These are phyloP conservation scores for Botrytis elliptica DNA, from an alignment of 2,329 filamentous ascomycete species.

Conservation along the genomic window DNA sequence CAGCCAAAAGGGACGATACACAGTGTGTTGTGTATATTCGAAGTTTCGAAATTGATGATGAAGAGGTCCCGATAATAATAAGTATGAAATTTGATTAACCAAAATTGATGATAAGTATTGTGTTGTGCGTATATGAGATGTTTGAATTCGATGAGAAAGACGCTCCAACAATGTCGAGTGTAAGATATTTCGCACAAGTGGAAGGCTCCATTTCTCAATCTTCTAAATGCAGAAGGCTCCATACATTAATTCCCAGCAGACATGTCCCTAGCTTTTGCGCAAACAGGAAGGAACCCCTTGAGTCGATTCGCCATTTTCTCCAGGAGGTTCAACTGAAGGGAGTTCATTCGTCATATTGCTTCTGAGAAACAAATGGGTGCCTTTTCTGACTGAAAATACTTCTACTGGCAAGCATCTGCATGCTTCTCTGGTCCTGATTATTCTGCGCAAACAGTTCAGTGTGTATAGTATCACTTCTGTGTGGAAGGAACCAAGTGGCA, in stretches of 20 bases:
- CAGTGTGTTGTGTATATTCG: neutral
- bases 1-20: neutral
- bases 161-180: neutral
- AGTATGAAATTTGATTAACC: neutral
- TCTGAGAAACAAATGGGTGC: neutral
- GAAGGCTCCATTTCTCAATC: neutral
- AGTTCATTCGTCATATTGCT: neutral
- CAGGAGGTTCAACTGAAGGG: neutral
- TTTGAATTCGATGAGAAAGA: neutral
- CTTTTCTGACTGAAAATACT: neutral
- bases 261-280: neutral
- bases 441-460: neutral
- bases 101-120: neutral
- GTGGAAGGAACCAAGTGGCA: neutral
- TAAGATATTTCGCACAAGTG: neutral
- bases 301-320: neutral
- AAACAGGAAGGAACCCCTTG: neutral
- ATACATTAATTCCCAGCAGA: neutral
- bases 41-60: neutral
- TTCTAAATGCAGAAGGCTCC: neutral
- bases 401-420: neutral
- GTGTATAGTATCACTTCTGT: neutral
- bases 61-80: neutral
- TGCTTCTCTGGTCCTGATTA: neutral
- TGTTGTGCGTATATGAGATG: neutral